Percentiles rank a stretch among this genome's conserved stretches.
Conservation (phyloP, 768 basidiomycete genomes). For the Xerocomellus amylosporus region DNA sequence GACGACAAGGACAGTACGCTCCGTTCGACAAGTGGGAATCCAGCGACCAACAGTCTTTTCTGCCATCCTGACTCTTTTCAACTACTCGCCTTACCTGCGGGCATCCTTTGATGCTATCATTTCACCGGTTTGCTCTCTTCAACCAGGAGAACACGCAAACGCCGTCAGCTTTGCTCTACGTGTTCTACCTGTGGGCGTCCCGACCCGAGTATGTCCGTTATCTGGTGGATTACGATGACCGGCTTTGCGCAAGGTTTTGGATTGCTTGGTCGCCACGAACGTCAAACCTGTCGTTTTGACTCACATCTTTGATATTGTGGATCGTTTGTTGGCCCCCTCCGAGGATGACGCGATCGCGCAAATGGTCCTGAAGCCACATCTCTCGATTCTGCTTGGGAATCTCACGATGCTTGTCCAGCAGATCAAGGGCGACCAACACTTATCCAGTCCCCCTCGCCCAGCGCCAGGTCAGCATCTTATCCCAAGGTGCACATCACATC, state of each 20-base stretch:
- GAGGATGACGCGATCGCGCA: conserved; percentile 50
- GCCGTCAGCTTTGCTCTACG: conserved; percentile 83
- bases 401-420: conserved; percentile 67
- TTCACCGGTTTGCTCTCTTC: conserved; percentile 72
- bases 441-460: conserved; percentile 69
- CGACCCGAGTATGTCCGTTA: conserved; percentile 54
- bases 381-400: conserved; percentile 67
- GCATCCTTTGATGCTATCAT: conserved; percentile 70
- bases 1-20: conserved; percentile 46
- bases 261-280: conserved; percentile 74
- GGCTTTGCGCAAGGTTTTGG: conserved; percentile 76
- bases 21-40: conserved; percentile 77
- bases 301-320: conserved; percentile 82
- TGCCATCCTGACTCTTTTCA: conserved; percentile 65
- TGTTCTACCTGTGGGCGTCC: conserved; percentile 76
- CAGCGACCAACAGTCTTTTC: conserved; percentile 90
- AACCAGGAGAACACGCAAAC: conserved; percentile 88
- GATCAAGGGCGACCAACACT: conserved; percentile 46
- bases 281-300: conserved; percentile 85
- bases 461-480: conserved; percentile 79
- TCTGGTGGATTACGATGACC: conserved; percentile 66
- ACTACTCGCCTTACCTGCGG: conserved; percentile 70
- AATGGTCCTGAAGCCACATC: conserved; percentile 62
- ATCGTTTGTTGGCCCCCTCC: conserved; percentile 55
- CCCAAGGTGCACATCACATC: conserved; percentile 73